These are phyloP conservation scores for Penicillium longicatenatum DNA, from an alignment of 495 filamentous ascomycete species.

Conservation along the genomic window DNA sequence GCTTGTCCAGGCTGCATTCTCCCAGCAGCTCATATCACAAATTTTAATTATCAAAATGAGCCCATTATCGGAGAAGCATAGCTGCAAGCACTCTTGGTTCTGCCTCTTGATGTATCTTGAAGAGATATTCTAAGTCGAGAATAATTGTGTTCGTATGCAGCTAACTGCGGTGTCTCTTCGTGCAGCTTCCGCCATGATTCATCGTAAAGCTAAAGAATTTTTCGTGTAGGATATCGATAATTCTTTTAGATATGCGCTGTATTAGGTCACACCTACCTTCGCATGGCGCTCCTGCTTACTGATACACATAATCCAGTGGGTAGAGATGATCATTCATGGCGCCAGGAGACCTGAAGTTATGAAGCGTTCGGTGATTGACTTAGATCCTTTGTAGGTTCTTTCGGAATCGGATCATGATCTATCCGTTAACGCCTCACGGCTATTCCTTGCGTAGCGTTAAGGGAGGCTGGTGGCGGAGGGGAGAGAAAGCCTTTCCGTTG, in stretches of 20 bases:
- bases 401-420: not conserved
- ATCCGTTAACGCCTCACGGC: not conserved
- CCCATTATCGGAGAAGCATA: constrained; percentile 4
- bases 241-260: constrained; percentile 4
- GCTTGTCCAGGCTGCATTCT: not conserved
- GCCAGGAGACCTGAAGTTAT: not conserved
- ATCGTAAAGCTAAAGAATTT: not conserved
- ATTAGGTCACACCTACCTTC: constrained; percentile 15
- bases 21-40: constrained; percentile 2
- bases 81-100: not conserved
- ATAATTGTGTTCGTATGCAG: constrained; percentile 2
- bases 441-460: not conserved
- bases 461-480: not conserved
- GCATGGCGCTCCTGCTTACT: constrained; percentile 12
- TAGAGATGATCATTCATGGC: constrained; percentile 29
- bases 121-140: constrained; percentile 4
- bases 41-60: not conserved
- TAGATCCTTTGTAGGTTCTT: not conserved
- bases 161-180: not conserved
- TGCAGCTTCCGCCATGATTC: not conserved
- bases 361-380: not conserved
- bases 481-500: not conserved
- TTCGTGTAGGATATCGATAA: not conserved
- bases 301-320: constrained; percentile 24
- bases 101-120: not conserved